Evolutionary conservation across 1,284 basidiomycete species (phyloP).

Genomic region (Earliella scabrosa): DNA sequence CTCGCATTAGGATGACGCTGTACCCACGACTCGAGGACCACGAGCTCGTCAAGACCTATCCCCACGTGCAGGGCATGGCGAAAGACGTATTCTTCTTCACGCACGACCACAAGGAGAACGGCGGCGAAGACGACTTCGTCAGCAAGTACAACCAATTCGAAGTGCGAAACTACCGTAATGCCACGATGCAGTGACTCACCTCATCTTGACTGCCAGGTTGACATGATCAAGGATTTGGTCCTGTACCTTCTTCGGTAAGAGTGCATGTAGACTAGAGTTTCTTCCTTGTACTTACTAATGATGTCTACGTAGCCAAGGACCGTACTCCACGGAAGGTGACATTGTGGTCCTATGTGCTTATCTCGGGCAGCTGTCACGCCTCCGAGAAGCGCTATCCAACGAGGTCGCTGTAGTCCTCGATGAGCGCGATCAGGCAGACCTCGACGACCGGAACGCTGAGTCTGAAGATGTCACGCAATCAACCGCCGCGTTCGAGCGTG

Average conservation of each 20-base stretch:
- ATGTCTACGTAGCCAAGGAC: slow-evolving; percentile 35
- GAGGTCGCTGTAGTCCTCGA: slow-evolving; percentile 68
- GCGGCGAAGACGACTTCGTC: slow-evolving; percentile 57
- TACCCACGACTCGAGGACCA: slow-evolving; percentile 66
- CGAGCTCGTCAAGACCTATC: slow-evolving; percentile 50
- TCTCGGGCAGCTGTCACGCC: slow-evolving; percentile 63
- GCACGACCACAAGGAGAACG: slow-evolving; percentile 58
- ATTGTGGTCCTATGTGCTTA: slow-evolving; percentile 80
- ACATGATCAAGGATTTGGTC: slow-evolving; percentile 73
- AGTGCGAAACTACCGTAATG: slow-evolving; percentile 40
- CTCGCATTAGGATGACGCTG: slow-evolving; percentile 50
- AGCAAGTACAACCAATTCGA: slow-evolving; percentile 72
- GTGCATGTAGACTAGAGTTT: no score
- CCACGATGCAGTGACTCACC: neutral
- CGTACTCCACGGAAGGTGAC: slow-evolving; percentile 48
- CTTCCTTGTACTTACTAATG: neutral
- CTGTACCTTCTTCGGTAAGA: slow-evolving; percentile 58
- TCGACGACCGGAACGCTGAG: slow-evolving; percentile 46
- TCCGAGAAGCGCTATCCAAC: slow-evolving; percentile 50
- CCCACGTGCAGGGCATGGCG: slow-evolving; percentile 56
- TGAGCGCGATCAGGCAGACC: slow-evolving; percentile 65
- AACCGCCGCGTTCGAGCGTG: slow-evolving; percentile 31
- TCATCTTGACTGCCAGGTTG: slow-evolving; percentile 42
- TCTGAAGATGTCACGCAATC: slow-evolving; percentile 37
- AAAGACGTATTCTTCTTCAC: slow-evolving; percentile 64